phyloP scores from a whole-genome alignment of 768 basidiomycete genomes.

The Mrakia hoshinonis region DNA sequence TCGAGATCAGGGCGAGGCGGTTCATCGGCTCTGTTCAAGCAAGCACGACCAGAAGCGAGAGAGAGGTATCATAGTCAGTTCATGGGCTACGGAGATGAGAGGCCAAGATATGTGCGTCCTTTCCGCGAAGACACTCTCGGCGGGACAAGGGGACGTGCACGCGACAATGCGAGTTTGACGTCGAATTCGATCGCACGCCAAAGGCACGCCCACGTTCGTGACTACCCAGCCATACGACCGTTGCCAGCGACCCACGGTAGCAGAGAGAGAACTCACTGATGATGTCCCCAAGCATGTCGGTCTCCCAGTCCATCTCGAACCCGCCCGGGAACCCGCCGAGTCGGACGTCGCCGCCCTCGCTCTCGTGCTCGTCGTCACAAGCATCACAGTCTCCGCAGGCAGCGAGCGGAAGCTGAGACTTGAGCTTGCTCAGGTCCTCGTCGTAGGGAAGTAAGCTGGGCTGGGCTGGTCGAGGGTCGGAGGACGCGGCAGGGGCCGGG shows the following conservation, averaged over 20 bases:
- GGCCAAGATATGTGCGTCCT: not conserved
- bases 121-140: not conserved
- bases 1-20: constrained; percentile 71
- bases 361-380: not conserved
- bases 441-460: too few species aligned
- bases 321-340: constrained; percentile 55
- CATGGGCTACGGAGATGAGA: not conserved
- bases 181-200: too few species aligned
- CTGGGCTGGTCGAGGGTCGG: too few species aligned
- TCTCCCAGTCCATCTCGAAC: constrained; percentile 69
- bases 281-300: constrained; percentile 64
- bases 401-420: not conserved
- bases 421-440: not conserved
- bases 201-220: not conserved
- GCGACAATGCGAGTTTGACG: not conserved
- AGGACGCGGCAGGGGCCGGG: too few species aligned
- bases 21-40: constrained; percentile 21
- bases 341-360: not conserved
- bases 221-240: not conserved
- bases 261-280: constrained; percentile 49
- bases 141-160: not conserved
- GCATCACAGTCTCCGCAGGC: not conserved
- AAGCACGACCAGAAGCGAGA: not conserved
- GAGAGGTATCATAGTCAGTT: too few species aligned
- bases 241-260: too few species aligned